These are phyloP conservation scores for Podospora comata DNA, from an alignment of 495 filamentous ascomycete genomes.

Conservation along the genomic window DNA sequence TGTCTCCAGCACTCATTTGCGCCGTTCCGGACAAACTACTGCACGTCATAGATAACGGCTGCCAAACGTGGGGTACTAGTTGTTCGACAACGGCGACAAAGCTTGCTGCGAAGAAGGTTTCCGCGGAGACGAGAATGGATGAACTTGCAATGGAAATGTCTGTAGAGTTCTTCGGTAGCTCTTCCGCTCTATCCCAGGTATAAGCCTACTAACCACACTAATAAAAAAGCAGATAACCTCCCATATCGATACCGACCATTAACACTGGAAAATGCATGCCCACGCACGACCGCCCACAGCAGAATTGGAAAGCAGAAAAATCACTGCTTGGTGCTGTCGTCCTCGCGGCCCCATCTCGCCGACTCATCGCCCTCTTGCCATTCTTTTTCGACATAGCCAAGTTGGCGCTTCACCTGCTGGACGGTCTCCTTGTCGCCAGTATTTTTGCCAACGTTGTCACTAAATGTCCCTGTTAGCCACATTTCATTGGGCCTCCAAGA, in stretches of 20 bases:
- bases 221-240: slow-evolving; percentile 13
- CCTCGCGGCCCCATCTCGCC: slow-evolving; percentile 65
- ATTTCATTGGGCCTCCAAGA: neutral
- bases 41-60: slow-evolving; percentile 2
- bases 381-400: slow-evolving; percentile 80
- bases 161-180: neutral
- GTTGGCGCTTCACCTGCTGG: slow-evolving; percentile 71
- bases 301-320: neutral
- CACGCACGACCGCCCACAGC: neutral
- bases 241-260: slow-evolving; percentile 5
- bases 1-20: neutral
- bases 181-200: neutral
- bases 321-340: slow-evolving; percentile 23
- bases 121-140: neutral
- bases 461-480: slow-evolving; percentile 17
- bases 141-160: neutral
- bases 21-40: neutral
- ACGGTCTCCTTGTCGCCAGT: slow-evolving; percentile 81
- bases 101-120: neutral
- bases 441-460: slow-evolving; percentile 95
- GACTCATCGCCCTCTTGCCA: slow-evolving; percentile 85
- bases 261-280: slow-evolving; percentile 1
- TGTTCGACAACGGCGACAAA: neutral
- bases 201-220: slow-evolving; percentile 1
- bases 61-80: neutral